These are phyloP conservation scores for Eucalyptus curtisii DNA, from an alignment of 345 rosid genomes.

Conservation along the genomic window DNA sequence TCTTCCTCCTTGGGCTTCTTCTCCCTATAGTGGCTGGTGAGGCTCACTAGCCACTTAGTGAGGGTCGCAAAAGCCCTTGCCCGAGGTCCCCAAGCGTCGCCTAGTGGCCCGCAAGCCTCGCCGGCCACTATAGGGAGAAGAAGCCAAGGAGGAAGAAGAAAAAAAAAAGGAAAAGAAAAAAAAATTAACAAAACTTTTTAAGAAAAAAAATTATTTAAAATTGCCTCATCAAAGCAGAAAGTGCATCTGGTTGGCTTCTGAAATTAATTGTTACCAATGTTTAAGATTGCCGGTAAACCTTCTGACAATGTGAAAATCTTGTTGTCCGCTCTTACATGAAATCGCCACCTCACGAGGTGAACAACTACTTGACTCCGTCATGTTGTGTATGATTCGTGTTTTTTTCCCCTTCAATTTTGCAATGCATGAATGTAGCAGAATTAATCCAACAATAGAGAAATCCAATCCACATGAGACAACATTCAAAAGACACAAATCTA, in stretches of 20 bases:
- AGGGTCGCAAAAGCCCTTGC: no score
- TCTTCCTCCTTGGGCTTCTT: no score
- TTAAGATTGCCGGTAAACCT: fast-evolving
- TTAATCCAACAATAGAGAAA: not conserved
- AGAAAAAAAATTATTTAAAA: no score
- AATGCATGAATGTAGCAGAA: not conserved
- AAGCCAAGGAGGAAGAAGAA: no score
- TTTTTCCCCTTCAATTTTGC: not conserved
- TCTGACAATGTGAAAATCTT: not conserved
- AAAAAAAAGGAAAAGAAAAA: no score
- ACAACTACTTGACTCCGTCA: not conserved
- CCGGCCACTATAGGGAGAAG: no score
- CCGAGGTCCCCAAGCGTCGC: fast-evolving
- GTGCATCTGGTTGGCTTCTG: no score
- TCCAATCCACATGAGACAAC: not conserved
- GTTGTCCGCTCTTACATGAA: not conserved
- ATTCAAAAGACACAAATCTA: not conserved
- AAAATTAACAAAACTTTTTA: no score
- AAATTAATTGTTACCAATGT: no score
- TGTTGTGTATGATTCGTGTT: not conserved
- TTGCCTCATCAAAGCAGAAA: no score
- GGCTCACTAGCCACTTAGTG: fast-evolving
- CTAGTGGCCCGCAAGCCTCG: no score
- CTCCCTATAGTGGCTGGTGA: fast-evolving
- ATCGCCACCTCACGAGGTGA: not conserved